These are phyloP conservation scores for Colletotrichum sp. DNA, from an alignment of 2,329 filamentous ascomycete genomes.

Conservation along the genomic window DNA sequence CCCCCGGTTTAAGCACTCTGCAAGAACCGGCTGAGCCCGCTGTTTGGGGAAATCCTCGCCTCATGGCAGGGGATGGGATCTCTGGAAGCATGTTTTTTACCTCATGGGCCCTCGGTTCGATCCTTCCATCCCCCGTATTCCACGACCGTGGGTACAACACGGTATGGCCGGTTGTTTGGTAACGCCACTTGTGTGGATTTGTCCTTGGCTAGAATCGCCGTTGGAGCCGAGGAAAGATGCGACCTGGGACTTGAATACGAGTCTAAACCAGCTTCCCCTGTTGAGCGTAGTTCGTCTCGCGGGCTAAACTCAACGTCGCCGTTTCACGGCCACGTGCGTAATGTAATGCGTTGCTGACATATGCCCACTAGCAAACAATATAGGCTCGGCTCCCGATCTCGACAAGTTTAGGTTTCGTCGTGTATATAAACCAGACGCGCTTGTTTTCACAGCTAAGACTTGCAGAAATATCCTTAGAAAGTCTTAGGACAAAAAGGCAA, in stretches of 20 bases:
- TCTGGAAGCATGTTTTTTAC: neutral
- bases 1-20: neutral
- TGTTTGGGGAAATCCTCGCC: neutral
- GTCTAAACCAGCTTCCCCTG: neutral
- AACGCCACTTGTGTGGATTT: neutral
- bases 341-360: neutral
- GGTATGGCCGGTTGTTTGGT: neutral
- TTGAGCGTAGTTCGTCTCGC: neutral
- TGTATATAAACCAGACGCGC: neutral
- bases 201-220: neutral
- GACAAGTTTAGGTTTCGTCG: neutral
- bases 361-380: neutral
- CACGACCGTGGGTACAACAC: neutral
- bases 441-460: neutral
- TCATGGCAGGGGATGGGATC: accelerated
- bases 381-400: neutral
- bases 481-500: neutral
- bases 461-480: neutral
- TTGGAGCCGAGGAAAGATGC: neutral
- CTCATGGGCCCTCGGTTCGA: neutral
- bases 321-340: neutral
- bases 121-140: neutral
- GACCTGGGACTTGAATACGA: neutral
- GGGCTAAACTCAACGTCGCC: neutral
- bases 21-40: neutral